A percentile compares a stretch with the other conserved stretches of the same genome.
Conservation (phyloP, 78 protist species). For the Chrysochromulina tobinii region DNA sequence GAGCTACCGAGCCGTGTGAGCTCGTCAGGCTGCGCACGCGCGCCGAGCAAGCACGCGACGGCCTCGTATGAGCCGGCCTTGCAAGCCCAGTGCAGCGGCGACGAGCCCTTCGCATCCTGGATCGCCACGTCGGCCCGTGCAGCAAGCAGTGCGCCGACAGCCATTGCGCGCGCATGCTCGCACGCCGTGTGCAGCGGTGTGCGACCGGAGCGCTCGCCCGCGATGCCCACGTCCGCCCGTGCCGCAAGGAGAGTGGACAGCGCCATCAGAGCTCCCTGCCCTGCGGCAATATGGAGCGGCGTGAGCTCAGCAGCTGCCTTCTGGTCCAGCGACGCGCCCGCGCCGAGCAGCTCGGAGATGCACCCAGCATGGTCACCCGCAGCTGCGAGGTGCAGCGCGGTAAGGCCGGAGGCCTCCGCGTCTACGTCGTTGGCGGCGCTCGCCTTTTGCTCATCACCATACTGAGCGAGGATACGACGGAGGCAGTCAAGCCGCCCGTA, state of each 20-base stretch:
- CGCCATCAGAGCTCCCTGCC: neutral
- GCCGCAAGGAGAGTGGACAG: neutral
- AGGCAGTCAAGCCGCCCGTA: neutral
- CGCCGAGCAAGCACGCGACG: neutral
- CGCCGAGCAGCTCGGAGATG: neutral
- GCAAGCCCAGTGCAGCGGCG: slow-evolving; percentile 21
- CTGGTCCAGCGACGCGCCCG: neutral
- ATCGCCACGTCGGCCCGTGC: neutral
- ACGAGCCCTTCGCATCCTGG: neutral
- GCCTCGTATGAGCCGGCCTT: neutral
- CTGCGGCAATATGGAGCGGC: neutral
- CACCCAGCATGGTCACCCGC: neutral
- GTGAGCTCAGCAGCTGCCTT: neutral
- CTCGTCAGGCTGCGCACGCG: neutral
- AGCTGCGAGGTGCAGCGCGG: neutral
- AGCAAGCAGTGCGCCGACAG: neutral
- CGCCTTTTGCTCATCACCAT: too few relatives aligned
- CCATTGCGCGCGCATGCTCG: neutral
- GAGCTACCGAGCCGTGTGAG: too few relatives aligned
- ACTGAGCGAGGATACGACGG: neutral
- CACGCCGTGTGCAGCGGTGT: neutral
- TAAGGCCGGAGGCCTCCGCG: neutral
- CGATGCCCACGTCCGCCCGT: neutral
- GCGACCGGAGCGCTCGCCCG: neutral
- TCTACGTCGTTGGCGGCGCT: too few relatives aligned